Evolutionary conservation across 768 basidiomycete genomes (phyloP), one percentile per base, ranked within the genome.

Genomic region (Boletus eberwhitei): DNA sequence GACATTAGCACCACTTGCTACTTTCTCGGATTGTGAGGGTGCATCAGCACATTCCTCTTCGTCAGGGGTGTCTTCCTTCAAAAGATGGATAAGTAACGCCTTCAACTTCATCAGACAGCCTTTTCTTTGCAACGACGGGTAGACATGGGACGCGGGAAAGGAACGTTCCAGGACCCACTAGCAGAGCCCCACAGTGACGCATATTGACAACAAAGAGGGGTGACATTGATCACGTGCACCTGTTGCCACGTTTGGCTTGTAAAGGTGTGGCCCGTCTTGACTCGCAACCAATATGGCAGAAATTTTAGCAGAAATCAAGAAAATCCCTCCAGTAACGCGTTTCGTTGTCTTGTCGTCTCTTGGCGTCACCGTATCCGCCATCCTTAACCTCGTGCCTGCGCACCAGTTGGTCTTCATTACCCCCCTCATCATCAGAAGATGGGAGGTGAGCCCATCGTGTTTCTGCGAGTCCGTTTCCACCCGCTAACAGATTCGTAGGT

Each of bases 291-390:
- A 48, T n/a, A 82, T 82, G 81, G 72, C 78, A 48, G 72, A 74
- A 17, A 64, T 84, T 36, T 22, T 78, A 3, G 75, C 80, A 21
- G 87, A 92, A 73, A 70, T 93, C 49, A 81, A 77, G 62, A 92
- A 90, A 74, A 89, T 93, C 1, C 91, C 92, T 0, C 87, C 87
- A 34, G 86, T 94, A 36, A 93, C 92, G 6, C 83, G 92, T 32
- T 83, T 85, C 52, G 67, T 90, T 7, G 77, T 81, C 53, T 74
- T 72, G 21, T 86, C 88, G 2, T 80, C 83, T 2, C 64, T 89
- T 3, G 82, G 71, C 0, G 74, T 90, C 37, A 82, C 90, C 0
- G 21, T 85, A 2, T 79, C 88, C 0, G 73, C 79, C 26, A 65
- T 88, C 57, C 67, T 85, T 60, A 72, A 79, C 13, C 52, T 89